Base-by-base conservation (phyloP, 2,329 filamentous ascomycete species). In the Juglanconis oblonga region DNA sequence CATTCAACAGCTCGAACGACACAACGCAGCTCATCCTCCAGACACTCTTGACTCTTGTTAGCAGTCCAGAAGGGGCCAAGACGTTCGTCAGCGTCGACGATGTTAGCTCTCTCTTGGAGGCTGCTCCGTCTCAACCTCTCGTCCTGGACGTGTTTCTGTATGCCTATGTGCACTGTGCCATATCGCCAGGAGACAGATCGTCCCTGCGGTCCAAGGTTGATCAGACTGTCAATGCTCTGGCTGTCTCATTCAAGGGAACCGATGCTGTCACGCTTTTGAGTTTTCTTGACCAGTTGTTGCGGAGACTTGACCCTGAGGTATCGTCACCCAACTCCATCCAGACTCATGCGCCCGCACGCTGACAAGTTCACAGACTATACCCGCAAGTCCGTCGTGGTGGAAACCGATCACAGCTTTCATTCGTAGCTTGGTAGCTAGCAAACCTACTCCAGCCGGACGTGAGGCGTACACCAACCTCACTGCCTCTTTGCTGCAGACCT, bases 391-490 rank as follows among this genome's bases (percentile, higher is more conserved):
- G 0, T 73, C 72, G 62, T 89, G 86, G 86, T 75, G 88, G 11
- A 70, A 69, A 8, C 66, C 74, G 4, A 66, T 84, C 2, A 71
- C 79, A 44, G 69, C 65, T 14, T 77, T 82, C 57, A 79, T 88
- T 63, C 79, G 78, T 17, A 78, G 76, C 33, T 76, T 88, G 9
- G 78, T 84, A n/a, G 74, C 74, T 2, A 82, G 78, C 61, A 80
- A 80, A 6, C 85, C 86, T 53, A 84, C 81, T 1, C 72, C 79
- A 3, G 77, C 79, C 59, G 81, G 81, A 11, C 79, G 86, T 36
- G 76, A 80, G 24, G 83, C 86, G 3, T 87, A 86, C 67, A 86
- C 82, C 8, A 82, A 84, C 57, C 79, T 85, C 24, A 76, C 83
- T 3, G 83, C 84, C 2, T 77, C 81, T 3, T 73, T 89, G 13